These are phyloP conservation scores for Suillus subaureus DNA, from an alignment of 768 basidiomycete species.

Conservation along the genomic window DNA sequence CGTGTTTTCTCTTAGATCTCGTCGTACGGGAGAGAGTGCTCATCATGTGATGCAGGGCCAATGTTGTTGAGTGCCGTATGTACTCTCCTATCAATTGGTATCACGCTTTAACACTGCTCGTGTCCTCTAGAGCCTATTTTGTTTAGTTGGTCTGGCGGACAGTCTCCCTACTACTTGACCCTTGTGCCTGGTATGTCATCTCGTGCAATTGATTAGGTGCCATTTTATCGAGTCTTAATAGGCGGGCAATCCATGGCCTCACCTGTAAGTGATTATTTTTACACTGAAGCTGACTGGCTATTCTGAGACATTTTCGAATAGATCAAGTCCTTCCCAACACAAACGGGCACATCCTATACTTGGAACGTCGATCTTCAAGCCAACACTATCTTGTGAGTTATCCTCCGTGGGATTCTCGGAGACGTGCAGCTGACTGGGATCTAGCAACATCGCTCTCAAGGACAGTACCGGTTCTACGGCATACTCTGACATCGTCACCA, in stretches of 20 bases:
- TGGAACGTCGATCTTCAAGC: conserved; percentile 56
- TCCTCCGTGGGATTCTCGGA: background rate
- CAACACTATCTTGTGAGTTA: conserved; percentile 51
- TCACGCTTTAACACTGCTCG: conserved; percentile 9
- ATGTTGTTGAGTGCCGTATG: conserved; percentile 55
- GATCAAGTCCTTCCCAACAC: conserved; percentile 56
- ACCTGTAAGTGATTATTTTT: conserved; percentile 43
- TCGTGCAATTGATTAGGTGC: background rate
- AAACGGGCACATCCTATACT: conserved; percentile 45
- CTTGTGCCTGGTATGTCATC: conserved; percentile 57
- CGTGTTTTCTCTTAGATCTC: conserved; percentile 28
- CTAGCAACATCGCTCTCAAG: conserved; percentile 57
- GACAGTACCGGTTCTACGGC: conserved; percentile 56
- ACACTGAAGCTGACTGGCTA: conserved; percentile 12
- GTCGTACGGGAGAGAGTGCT: conserved; percentile 10
- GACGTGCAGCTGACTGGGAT: background rate
- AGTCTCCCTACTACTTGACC: conserved; percentile 58
- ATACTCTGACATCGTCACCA: conserved; percentile 53
- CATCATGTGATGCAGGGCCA: conserved; percentile 30
- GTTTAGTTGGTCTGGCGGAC: conserved; percentile 55
- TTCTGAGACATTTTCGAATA: conserved; percentile 29
- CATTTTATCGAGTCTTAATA: conserved; percentile 23
- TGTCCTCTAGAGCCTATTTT: conserved; percentile 55
- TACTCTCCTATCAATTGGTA: background rate
- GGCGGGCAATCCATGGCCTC: conserved; percentile 54